A percentile compares a stretch with the other conserved stretches of the same genome.
phyloP scores from a whole-genome alignment of 2,329 filamentous ascomycete genomes.

The Fusarium sarcochroum region DNA sequence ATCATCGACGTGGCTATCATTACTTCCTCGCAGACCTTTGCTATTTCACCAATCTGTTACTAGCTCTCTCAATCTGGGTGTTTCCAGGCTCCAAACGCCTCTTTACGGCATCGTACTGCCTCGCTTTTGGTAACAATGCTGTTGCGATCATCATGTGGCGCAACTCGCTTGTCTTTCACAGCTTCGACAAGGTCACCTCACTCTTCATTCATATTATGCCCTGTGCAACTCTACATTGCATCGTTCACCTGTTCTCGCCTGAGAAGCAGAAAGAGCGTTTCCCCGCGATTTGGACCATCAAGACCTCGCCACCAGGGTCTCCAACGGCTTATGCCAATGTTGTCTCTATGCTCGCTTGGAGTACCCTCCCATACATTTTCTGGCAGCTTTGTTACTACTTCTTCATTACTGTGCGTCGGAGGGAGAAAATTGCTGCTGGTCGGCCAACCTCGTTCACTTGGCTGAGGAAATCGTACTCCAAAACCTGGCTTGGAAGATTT shows the following conservation, averaged over 20 bases:
- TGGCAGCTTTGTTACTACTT: constrained; percentile 97
- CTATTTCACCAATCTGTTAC: constrained; percentile 95
- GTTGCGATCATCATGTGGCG: constrained; percentile 99
- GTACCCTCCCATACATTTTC: constrained; percentile 89
- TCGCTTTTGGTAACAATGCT: constrained; percentile 96
- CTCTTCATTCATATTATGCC: constrained; percentile 99
- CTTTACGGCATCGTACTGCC: constrained; percentile 91
- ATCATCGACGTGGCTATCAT: constrained; percentile 91
- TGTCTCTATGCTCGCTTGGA: constrained; percentile 91
- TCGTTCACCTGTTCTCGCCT: constrained; percentile 84
- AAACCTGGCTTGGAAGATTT: constrained; percentile 87
- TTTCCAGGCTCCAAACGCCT: constrained; percentile 92
- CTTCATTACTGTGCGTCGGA: constrained; percentile 93
- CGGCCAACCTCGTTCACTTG: constrained; percentile 98
- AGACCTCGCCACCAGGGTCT: constrained; percentile 75
- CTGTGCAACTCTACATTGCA: constrained; percentile 90
- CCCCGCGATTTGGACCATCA: constrained; percentile 88
- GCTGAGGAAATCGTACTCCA: constrained; percentile 92
- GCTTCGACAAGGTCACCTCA: constrained; percentile 96
- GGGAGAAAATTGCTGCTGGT: constrained; percentile 95
- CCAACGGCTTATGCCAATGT: constrained; percentile 84
- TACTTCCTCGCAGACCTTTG: constrained; percentile 98
- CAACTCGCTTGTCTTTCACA: constrained; percentile 98
- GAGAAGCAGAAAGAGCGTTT: constrained; percentile 78
- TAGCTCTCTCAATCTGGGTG: constrained; percentile 86